phyloP scores from a whole-genome alignment of 2,329 filamentous ascomycete species.

The Xylariaceae sp. region DNA sequence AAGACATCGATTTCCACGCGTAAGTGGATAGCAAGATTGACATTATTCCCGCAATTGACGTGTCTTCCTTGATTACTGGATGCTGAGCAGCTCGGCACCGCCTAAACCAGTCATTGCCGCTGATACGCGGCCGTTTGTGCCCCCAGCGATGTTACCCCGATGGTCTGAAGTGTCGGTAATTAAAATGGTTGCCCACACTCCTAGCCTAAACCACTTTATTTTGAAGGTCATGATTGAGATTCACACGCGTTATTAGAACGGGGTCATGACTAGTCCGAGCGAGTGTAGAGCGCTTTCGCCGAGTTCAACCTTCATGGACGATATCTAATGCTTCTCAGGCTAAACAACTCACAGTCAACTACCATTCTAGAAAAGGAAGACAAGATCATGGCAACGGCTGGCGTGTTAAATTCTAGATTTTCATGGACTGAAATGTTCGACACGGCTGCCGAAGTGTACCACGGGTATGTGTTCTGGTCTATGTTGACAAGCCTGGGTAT shows the following conservation, averaged over 20 bases:
- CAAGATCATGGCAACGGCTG: conserved; percentile 69
- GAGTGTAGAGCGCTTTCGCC: conserved; percentile 23
- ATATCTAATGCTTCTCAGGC: conserved; percentile 40
- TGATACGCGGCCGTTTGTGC: not conserved
- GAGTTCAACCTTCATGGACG: conserved; percentile 7
- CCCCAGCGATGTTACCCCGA: not conserved
- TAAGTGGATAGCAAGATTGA: not conserved
- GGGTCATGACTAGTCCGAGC: conserved; percentile 22
- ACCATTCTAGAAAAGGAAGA: conserved; percentile 67
- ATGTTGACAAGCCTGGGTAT: conserved; percentile 85
- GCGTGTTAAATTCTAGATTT: conserved; percentile 67
- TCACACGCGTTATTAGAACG: not conserved
- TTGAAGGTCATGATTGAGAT: not conserved
- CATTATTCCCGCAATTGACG: not conserved
- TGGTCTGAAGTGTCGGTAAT: not conserved
- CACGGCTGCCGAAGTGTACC: conserved; percentile 82
- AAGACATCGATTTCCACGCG: not conserved
- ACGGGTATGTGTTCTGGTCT: conserved; percentile 95
- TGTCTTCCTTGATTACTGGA: not conserved
- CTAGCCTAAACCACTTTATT: conserved; percentile 2
- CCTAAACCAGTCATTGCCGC: not conserved
- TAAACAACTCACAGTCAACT: conserved; percentile 44
- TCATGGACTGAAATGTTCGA: conserved; percentile 72
- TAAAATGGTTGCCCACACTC: not conserved
- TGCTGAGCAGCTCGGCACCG: not conserved